Base-by-base conservation (phyloP, 2,329 filamentous ascomycete species). In the Diplodia scrobiculata region DNA sequence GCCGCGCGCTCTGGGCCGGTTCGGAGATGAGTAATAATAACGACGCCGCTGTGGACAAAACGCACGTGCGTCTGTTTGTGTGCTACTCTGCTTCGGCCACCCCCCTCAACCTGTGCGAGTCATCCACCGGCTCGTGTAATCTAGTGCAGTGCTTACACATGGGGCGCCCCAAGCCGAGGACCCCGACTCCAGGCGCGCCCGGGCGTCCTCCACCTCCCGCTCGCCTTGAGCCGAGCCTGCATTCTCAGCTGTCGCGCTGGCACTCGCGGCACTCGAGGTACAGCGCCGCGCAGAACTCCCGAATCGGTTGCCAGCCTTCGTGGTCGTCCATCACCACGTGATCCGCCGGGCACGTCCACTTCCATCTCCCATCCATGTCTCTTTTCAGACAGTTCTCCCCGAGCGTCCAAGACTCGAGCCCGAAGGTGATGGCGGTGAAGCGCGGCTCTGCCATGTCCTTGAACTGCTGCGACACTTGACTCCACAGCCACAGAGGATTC, bases 401-500 rank as follows among this genome's bases (percentile, higher is more conserved):
- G 0, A 75, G 75, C 19, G 68, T 71, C 74, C 75, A 77, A 1
- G 72, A 73, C 60, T 78, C 76, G 3, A 78, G 67, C 10, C 69
- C 70, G 54, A 78, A 78, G 0, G 72, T 74, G 55, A 78, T 75
- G 52, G 68, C 69, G 11, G 70, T 69, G n/a, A 77, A 68, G n/a
- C 17, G 36, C 13, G 58, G 65, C 32, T 36, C 27, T 5, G 38
- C 52, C 34, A 63, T 5, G 19, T 53, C 63, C 67, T 75, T 76
- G 68, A 78, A 77, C 0, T 71, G 70, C 55, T 75, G 73, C 2
- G 70, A 70, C 0, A 75, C 72, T 32, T 77, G 74, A 66, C 73
- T 77, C 77, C 77, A 78, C 32, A 68, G 25, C 67, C 64, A 68
- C 3, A 68, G 48, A 9, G 77, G 77, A 50, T 78, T 78, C 77